Base-by-base conservation (phyloP, 176 grass and related monocot genomes). In the Tuctoria greenei region DNA sequence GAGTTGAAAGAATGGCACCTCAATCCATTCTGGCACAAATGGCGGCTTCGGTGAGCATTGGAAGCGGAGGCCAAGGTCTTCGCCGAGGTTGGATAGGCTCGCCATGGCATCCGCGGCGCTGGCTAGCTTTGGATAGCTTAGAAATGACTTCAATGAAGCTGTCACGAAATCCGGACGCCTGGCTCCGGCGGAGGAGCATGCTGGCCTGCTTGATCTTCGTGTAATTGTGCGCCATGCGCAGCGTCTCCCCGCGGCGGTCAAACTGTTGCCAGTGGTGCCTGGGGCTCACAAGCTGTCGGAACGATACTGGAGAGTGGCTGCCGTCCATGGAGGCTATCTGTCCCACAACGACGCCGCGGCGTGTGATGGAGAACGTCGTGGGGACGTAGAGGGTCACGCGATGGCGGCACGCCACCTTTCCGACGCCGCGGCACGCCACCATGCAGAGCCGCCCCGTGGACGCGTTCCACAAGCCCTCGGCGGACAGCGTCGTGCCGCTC, bases 361-460 rank as follows among this genome's bases (percentile, higher is more conserved):
- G 87, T 7, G 83, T 86, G 37, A 80, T 72, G 0, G 87, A 84
- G 71, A 97, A 90, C 5, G 74, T 83, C 7, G 85, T 90, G 26
- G 83, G 90, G 55, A 90, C 37, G 75, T 93, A 90, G 4, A 97
- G 85, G 69, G 90, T 88, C 26, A 90, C 82, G 37, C 93, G 93
- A 0, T 90, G 84, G 57, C 67, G 42, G 55, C 90, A 90, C 23
- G 51, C 76, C 38, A 24, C 66, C 15, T 34, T 23, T 50, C 82
- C 83, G 56, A 40, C 74, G 51, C 79, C 87, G 39, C 88, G 75
- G 83, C 90, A 97, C 23, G 85, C 93, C 50, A 93, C 87, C 93
- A 97, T 97, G 93, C 90, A 97, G 39, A 97, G 85, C 77, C 88
- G 90, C 26, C 90, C 87, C 8, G 73, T 36, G 21, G 93, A 88